A percentile compares a stretch with the other conserved stretches of the same genome.
Conservation (phyloP, 2,329 filamentous ascomycete genomes). For the Ophiostoma himal-ulmi region DNA sequence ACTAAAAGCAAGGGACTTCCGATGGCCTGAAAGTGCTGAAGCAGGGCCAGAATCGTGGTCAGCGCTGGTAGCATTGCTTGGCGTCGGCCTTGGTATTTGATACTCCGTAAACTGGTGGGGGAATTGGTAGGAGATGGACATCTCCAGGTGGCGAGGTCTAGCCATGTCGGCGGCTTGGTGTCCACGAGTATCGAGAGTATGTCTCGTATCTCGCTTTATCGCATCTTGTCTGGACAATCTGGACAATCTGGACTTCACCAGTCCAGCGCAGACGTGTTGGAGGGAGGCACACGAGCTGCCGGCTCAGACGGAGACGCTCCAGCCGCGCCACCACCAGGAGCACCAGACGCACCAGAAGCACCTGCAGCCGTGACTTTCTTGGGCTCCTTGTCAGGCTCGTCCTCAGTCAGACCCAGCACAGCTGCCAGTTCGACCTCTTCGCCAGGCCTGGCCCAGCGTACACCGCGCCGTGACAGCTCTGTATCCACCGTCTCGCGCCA, state of each 20-base stretch:
- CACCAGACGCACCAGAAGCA: neutral
- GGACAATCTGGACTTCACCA: slow-evolving; percentile 11
- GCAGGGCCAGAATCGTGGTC: too few relatives aligned
- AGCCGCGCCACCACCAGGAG: neutral
- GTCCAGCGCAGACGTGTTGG: slow-evolving; percentile 19
- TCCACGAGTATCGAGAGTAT: neutral
- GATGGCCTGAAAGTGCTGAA: too few relatives aligned
- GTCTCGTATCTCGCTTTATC: neutral
- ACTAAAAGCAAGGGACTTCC: too few relatives aligned
- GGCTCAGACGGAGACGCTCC: neutral
- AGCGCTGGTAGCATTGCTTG: neutral
- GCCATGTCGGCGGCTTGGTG: neutral
- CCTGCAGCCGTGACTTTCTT: neutral
- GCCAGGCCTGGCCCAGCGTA: slow-evolving; percentile 20
- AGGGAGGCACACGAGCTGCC: slow-evolving; percentile 8
- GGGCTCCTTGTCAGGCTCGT: neutral
- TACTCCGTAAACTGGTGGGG: neutral
- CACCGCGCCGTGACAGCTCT: slow-evolving; percentile 34
- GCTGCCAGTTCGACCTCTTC: slow-evolving; percentile 21
- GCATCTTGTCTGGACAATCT: neutral
- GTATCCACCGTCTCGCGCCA: slow-evolving; percentile 49
- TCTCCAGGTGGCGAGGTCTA: too few relatives aligned
- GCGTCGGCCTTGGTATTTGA: too few relatives aligned
- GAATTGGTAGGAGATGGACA: neutral
- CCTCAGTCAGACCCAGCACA: slow-evolving; percentile 23